Evolutionary conservation across 257 asterid species (phyloP), one percentile per base, ranked within the genome.

Genomic region (Thymus mandschuricus): DNA sequence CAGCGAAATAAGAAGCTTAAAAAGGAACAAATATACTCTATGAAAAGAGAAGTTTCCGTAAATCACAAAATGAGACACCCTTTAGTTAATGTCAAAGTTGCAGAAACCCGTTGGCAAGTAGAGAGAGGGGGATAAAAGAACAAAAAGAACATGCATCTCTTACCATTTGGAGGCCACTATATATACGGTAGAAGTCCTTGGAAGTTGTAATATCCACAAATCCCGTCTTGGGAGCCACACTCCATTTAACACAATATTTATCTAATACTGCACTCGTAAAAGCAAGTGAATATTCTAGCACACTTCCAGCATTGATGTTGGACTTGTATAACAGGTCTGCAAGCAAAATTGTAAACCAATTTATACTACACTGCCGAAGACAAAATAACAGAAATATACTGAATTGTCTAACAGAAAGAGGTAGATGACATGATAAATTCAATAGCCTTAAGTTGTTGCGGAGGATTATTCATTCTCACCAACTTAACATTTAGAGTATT

Each of bases 251-350:
- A 59, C 99, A 94, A 81, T 91, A 94, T 76, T 91, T 94, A 73
- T 94, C 99, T 70, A 94, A 73, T 72, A 96, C 97, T 60, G 99
- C 99, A 84, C 98, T 94, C 41, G 95, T 89, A 75, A 95, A 95
- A 75, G 99, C 99, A 71, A 95, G 96, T 28, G 98, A 89, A 77
- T 92, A 95, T 76, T 95, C 99, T 81, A 95, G 87, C 70, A 92
- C 99, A 70, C 98, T 95, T 81, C 99, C 99, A 28, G 97, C 92
- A 59, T 91, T 88, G 38, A 89, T 88, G 79, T 88, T 91, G 78
- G 97, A 86, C 84, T 91, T 95, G 80, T 91, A 95, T 69, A 95
- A 82, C 70, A 95, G 86, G 84, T 95, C 99, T 94, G 96, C 54
- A 65, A 10, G 72, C 59, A 40, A 70, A 70, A 46, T 72, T 60